Evolutionary conservation across 352 stramenopile genomes (phyloP).

Genomic region (Aphanomyces astaci): DNA sequence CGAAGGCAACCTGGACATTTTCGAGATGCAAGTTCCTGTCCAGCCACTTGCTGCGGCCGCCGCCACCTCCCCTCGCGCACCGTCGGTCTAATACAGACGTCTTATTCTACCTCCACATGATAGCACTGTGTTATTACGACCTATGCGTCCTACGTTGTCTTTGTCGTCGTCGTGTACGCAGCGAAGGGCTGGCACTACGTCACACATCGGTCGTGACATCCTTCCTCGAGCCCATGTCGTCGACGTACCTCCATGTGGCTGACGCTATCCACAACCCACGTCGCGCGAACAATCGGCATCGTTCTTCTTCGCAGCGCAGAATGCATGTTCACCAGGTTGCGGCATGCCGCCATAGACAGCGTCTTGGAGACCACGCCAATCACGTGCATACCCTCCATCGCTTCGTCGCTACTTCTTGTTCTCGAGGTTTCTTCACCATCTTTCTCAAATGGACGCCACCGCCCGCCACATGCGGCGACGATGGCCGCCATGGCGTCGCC

Average conservation of each 20-base stretch:
- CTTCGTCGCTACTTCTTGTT: too few relatives aligned
- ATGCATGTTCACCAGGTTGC: too few relatives aligned
- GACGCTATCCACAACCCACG: constrained; percentile 85
- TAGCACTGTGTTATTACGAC: neutral
- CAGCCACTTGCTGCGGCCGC: constrained; percentile 26
- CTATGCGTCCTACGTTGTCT: neutral
- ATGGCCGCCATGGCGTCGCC: constrained; percentile 47
- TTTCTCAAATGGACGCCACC: neutral
- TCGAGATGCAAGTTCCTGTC: constrained; percentile 87
- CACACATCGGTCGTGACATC: neutral
- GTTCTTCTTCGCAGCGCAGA: too few relatives aligned
- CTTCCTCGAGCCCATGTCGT: neutral
- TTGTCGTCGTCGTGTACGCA: constrained; percentile 36
- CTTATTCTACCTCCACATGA: neutral
- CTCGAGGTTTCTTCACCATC: neutral
- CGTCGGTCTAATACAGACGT: neutral
- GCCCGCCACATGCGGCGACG: constrained; percentile 63
- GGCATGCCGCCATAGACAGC: constrained; percentile 46
- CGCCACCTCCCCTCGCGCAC: neutral
- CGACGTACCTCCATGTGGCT: constrained; percentile 55
- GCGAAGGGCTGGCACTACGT: constrained; percentile 49
- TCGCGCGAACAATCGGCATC: constrained; percentile 79
- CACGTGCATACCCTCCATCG: constrained; percentile 36
- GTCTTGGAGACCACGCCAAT: constrained; percentile 69
- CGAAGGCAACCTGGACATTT: constrained; percentile 81